Conservation (phyloP, 148 eudicot genomes). For the Salicornia ramosissima region DNA sequence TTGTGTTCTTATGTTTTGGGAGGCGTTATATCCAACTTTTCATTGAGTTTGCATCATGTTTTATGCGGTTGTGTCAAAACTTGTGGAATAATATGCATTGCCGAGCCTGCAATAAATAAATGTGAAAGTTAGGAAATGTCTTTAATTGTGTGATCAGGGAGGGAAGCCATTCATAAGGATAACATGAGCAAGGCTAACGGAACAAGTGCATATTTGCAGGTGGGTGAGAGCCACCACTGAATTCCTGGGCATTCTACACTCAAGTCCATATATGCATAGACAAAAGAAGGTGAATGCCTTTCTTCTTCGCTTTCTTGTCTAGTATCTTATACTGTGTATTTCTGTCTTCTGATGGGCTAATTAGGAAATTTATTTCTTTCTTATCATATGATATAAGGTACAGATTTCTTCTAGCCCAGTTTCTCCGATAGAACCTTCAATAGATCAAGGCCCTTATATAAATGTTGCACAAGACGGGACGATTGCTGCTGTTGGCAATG, state of each 20-base stretch:
- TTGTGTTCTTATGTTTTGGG: background rate
- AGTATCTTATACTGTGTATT: background rate
- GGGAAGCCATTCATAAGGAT: conserved; percentile 4
- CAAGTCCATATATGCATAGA: conserved; percentile 58
- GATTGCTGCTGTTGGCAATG: conserved; percentile 61
- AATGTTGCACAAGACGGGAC: conserved; percentile 60
- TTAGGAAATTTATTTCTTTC: background rate
- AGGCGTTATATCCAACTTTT: background rate
- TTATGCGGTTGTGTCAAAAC: background rate
- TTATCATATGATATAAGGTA: conserved; percentile 23
- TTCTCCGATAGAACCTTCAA: conserved; percentile 41
- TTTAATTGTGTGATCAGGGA: background rate
- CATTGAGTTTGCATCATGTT: background rate
- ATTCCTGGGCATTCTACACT: conserved; percentile 49
- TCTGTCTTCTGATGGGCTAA: background rate
- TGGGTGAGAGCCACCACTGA: conserved; percentile 88
- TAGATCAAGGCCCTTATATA: conserved; percentile 70
- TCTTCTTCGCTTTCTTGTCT: background rate
- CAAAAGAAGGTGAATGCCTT: conserved; percentile 48
- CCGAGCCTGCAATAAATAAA: background rate
- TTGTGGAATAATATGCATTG: background rate
- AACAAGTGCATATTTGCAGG: conserved; percentile 40
- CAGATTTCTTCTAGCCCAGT: conserved; percentile 25
- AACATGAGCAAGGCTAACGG: conserved; percentile 11
- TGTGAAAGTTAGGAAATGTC: background rate